Evolutionary conservation across 2,329 filamentous ascomycete genomes (phyloP).

Genomic region (Pseudonectria buxi): DNA sequence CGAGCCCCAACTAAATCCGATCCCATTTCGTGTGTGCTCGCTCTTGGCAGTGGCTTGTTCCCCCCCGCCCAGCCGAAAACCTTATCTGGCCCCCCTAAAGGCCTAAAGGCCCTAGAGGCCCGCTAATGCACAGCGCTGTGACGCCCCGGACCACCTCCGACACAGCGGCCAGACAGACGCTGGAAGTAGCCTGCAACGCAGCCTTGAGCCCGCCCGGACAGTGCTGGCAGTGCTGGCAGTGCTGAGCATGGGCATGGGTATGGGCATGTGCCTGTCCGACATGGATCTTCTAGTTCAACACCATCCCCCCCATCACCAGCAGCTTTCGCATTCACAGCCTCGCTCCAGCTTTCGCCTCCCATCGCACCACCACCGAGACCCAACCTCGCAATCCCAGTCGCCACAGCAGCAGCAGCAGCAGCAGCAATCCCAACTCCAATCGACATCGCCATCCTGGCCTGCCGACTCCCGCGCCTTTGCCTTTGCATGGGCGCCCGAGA

Average conservation of each 20-base stretch:
- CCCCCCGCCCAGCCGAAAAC: no score
- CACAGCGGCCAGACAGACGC: no score
- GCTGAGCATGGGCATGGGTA: no score
- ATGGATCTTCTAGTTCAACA: no score
- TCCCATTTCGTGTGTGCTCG: no score
- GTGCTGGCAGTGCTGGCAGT: no score
- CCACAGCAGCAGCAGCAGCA: not conserved
- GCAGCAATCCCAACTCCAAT: not conserved
- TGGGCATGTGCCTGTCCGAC: no score
- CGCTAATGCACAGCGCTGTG: slow-evolving; percentile 20
- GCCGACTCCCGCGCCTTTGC: slow-evolving; percentile 13
- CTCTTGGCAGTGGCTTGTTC: no score
- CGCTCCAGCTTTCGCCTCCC: slow-evolving; percentile 10
- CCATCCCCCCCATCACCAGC: slow-evolving; percentile 6
- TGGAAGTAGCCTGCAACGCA: no score
- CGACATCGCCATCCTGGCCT: slow-evolving; percentile 12
- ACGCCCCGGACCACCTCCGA: slow-evolving; percentile 12
- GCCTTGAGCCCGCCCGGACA: no score
- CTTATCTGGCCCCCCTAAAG: no score
- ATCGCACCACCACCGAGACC: slow-evolving; percentile 16
- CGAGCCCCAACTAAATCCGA: no score
- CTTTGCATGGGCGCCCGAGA: slow-evolving; percentile 16
- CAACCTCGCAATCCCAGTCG: slow-evolving; percentile 17
- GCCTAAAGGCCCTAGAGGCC: not conserved
- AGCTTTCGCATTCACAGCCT: slow-evolving; percentile 1